Evolutionary conservation across 1,284 basidiomycete genomes (phyloP), one percentile per base, ranked within the genome.

Genomic region (Anthracocystis panici-leucophaei): DNA sequence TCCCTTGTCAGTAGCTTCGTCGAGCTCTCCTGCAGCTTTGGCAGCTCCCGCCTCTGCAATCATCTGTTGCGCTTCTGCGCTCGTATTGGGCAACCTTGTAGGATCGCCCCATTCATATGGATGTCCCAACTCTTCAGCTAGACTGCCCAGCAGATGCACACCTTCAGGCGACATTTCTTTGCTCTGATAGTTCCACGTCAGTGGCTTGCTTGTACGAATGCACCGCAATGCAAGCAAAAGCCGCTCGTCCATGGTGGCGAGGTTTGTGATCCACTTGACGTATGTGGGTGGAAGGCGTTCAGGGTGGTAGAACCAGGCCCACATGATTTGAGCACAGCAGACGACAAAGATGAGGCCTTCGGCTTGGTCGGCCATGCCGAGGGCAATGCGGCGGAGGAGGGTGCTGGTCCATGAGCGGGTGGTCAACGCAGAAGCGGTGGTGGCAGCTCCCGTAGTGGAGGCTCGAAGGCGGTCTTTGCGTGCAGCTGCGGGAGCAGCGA

Each of bases 181-280:
- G 50, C 79, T 50, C 21, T 83, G 81, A 42, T 86, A 86, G 11
- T 57, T 57, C 77, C 79, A 86, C 6, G n/a, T 29, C 33, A 79
- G 48, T 16, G 80, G 80, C 25, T 82, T 71, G 20, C 81, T 70
- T 2, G 56, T 64, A 10, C 82, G 74, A 1, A 80, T 79, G 52
- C 74, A 78, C 3, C 83, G 67, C 23, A 86, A 58, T 1, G 85
- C 77, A 1, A 78, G 61, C 3, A 86, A 58, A 16, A 86, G 62
- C 2, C 84, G 60, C 23, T 82, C 79, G 65, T 86, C 86, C 79
- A 86, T 85, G 16, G 83, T 75, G 1, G 86, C 83, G 11, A 86
- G 78, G 35, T 77, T 77, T 33, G 75, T 74, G 64, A 77, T 74
- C 85, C 85, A 87, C 45, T 80, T 80, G 65, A 81, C 77, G 67